Evolutionary conservation across 768 basidiomycete species (phyloP).

Genomic region (Termitomyces bulborhizus): DNA sequence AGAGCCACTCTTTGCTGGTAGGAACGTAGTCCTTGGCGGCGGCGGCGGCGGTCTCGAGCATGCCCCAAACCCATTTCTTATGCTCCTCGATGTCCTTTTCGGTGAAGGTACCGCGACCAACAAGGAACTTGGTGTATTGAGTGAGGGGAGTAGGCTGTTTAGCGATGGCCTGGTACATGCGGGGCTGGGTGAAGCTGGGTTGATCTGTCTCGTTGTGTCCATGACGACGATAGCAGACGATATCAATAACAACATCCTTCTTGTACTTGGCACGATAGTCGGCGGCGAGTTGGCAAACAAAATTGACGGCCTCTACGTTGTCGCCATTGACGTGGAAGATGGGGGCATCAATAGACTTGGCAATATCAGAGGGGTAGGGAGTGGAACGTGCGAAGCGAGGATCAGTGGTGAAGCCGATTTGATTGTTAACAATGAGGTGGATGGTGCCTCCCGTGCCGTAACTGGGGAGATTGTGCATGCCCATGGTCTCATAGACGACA

Average conservation of each 20-base stretch:
- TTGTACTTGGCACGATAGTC: constrained; percentile 98
- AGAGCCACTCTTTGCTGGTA: constrained; percentile 94
- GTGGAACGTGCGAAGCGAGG: constrained; percentile 97
- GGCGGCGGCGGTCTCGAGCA: constrained; percentile 95
- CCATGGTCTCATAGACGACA: constrained; percentile 99
- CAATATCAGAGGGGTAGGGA: constrained; percentile 96
- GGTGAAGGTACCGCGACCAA: constrained; percentile 89
- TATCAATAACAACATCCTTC: constrained; percentile 97
- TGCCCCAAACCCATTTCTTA: constrained; percentile 99
- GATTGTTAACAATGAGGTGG: constrained; percentile 98
- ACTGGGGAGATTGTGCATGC: constrained; percentile 89
- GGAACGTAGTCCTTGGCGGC: constrained; percentile 94
- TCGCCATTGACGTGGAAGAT: constrained; percentile 99
- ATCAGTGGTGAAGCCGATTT: constrained; percentile 99
- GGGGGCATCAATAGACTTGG: constrained; percentile 95
- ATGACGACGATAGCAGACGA: constrained; percentile 97
- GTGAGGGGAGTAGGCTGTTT: constrained; percentile 90
- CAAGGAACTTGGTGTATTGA: constrained; percentile 86
- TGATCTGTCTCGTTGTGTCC: constrained; percentile 99
- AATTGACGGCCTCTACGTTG: constrained; percentile 97
- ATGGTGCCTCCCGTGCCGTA: constrained; percentile 98
- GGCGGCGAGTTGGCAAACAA: constrained; percentile 95
- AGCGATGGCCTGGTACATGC: constrained; percentile 97
- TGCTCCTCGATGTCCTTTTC: constrained; percentile 97
- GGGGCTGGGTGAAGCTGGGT: constrained; percentile 96